A percentile compares a stretch with the other conserved stretches of the same genome.
Conservation (phyloP, 495 filamentous ascomycete species). For the Patellaria atrata region DNA sequence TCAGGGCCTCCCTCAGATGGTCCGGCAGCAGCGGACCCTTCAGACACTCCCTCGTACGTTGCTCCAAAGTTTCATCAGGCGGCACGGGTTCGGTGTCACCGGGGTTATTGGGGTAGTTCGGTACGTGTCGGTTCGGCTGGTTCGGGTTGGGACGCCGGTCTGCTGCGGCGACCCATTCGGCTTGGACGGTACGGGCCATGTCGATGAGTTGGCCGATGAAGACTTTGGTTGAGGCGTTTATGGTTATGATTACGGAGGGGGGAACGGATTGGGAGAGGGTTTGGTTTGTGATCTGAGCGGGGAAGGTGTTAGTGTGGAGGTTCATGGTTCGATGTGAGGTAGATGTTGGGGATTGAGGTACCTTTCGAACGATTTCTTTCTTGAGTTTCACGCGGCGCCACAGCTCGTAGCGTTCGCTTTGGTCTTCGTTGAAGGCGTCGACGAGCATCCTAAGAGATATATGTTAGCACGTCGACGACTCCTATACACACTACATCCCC, state of each 20-base stretch:
- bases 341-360: conserved; percentile 18
- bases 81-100: conserved; percentile 2
- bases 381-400: conserved; percentile 56
- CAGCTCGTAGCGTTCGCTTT: conserved; percentile 57
- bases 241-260: conserved; percentile 58
- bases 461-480: too few species aligned
- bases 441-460: conserved; percentile 42
- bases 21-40: conserved; percentile 65
- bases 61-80: conserved; percentile 7
- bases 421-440: conserved; percentile 48
- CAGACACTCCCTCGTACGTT: conserved; percentile 27
- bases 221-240: conserved; percentile 70
- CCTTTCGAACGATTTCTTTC: conserved; percentile 35
- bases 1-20: conserved; percentile 65
- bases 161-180: conserved; percentile 51
- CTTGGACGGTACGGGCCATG: conserved; percentile 61
- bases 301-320: conserved; percentile 1
- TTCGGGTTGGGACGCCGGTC: conserved; percentile 14
- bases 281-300: conserved; percentile 60
- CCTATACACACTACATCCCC: conserved; percentile 11
- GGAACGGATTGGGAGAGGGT: conserved; percentile 80
- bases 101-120: conserved; percentile 12
- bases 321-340: background rate
- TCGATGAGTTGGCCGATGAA: conserved; percentile 77
- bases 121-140: conserved; percentile 14